phyloP scores from a whole-genome alignment of 2,329 filamentous ascomycete species.

The Teratosphaeria gauchensis region DNA sequence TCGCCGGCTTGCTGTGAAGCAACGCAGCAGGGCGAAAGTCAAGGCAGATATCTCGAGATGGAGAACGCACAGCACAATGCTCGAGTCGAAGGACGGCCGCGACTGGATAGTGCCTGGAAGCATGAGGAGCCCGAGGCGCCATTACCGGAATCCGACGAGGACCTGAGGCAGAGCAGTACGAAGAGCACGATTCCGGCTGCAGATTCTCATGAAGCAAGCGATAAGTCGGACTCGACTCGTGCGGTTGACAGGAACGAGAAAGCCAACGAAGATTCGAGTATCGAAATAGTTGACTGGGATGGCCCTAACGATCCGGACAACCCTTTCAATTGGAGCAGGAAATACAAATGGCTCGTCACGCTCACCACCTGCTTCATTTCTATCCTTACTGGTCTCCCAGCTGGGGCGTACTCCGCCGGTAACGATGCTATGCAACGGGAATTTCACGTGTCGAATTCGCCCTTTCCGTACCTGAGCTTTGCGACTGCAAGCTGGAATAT shows the following conservation, averaged over 20 bases:
- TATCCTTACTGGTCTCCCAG: constrained; percentile 20
- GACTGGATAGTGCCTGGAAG: background rate
- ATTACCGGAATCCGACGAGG: background rate
- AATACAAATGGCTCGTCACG: constrained; percentile 21
- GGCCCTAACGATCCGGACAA: constrained; percentile 44
- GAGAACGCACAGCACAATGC: background rate
- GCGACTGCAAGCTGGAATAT: constrained; percentile 24
- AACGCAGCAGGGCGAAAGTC: background rate
- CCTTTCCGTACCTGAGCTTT: constrained; percentile 24
- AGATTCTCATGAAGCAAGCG: background rate
- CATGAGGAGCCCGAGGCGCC: background rate
- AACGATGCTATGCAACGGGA: constrained; percentile 15
- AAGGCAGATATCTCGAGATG: background rate
- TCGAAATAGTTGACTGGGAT: constrained; percentile 49
- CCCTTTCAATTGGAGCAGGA: constrained; percentile 38
- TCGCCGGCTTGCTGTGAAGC: background rate
- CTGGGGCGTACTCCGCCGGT: constrained; percentile 21
- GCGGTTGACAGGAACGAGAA: background rate
- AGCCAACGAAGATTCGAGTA: constrained; percentile 26
- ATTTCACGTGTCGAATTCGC: constrained; percentile 13
- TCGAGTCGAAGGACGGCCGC: background rate
- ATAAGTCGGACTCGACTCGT: background rate
- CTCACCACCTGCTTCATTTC: constrained; percentile 14
- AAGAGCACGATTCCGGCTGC: background rate
- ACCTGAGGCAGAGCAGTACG: background rate